These are phyloP conservation scores for Curvularia hawaiiensis DNA, from an alignment of 2,329 filamentous ascomycete genomes.

Conservation along the genomic window DNA sequence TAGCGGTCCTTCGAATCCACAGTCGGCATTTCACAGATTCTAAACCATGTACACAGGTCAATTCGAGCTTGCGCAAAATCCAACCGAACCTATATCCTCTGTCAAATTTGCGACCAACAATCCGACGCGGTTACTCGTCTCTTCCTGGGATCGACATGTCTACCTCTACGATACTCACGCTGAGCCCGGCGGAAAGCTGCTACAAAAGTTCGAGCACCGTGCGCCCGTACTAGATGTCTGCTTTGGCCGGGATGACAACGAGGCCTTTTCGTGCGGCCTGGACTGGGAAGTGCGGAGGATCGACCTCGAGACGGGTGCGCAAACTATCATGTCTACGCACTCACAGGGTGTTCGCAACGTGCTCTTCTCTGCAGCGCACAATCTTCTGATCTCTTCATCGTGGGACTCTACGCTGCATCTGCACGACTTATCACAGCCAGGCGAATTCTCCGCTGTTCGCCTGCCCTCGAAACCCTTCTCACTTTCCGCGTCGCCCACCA, in stretches of 20 bases:
- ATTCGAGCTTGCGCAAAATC: constrained; percentile 82
- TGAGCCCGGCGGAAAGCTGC: constrained; percentile 64
- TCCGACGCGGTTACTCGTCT: constrained; percentile 79
- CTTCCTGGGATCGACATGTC: constrained; percentile 92
- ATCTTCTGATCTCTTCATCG: constrained; percentile 83
- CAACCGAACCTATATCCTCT: constrained; percentile 84
- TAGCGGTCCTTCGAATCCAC: neutral
- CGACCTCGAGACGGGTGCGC: constrained; percentile 72
- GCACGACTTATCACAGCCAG: constrained; percentile 66
- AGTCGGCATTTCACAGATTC: neutral
- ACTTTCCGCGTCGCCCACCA: constrained; percentile 76
- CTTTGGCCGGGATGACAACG: constrained; percentile 81
- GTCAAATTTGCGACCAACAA: constrained; percentile 81
- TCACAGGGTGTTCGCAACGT: constrained; percentile 79
- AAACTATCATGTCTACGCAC: constrained; percentile 80
- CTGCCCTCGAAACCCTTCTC: constrained; percentile 91
- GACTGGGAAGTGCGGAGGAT: constrained; percentile 87
- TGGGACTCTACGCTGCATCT: constrained; percentile 94
- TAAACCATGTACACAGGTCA: constrained; percentile 53
- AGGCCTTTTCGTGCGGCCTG: constrained; percentile 84
- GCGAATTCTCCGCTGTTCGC: constrained; percentile 66
- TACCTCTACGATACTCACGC: constrained; percentile 82
- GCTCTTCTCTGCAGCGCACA: constrained; percentile 77
- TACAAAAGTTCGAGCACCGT: constrained; percentile 77
- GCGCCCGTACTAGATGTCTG: constrained; percentile 90